Evolutionary conservation across 495 filamentous ascomycete genomes (phyloP).

Genomic region (Beverwykella pulmonaria): DNA sequence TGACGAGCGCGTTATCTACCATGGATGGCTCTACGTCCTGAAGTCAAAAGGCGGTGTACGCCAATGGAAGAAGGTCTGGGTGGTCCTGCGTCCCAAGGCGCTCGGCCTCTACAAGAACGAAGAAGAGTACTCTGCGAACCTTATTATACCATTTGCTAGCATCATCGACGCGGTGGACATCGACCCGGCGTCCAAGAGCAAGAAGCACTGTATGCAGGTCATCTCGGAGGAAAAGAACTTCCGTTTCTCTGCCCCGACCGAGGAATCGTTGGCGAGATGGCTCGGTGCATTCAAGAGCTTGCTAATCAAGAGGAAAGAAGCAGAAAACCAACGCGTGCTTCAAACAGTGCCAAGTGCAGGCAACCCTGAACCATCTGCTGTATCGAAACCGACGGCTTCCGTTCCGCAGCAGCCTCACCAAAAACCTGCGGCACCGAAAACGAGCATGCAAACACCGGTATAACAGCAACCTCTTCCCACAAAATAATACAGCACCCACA

Average conservation of each 20-base stretch:
- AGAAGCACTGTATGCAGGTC: conserved; percentile 84
- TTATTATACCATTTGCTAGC: conserved; percentile 75
- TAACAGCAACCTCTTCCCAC: background rate
- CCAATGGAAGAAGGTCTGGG: conserved; percentile 95
- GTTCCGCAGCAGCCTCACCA: background rate
- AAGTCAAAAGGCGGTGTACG: conserved; percentile 84
- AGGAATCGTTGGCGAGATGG: conserved; percentile 81
- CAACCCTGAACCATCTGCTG: conserved; percentile 6
- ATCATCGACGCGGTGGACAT: conserved; percentile 93
- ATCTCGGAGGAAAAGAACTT: conserved; percentile 94
- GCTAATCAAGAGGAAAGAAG: conserved; percentile 66
- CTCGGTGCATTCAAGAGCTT: conserved; percentile 90
- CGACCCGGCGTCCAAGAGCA: conserved; percentile 81
- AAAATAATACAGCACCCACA: background rate
- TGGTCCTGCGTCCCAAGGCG: conserved; percentile 83
- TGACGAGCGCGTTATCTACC: conserved; percentile 77
- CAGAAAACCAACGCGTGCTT: conserved; percentile 22
- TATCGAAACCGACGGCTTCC: background rate
- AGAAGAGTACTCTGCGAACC: conserved; percentile 82
- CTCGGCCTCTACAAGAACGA: conserved; percentile 93
- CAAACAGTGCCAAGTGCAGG: conserved; percentile 1
- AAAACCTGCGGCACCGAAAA: background rate
- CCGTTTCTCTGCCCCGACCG: conserved; percentile 78
- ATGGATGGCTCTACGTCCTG: conserved; percentile 85
- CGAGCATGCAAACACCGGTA: background rate